phyloP scores from a whole-genome alignment of 1,284 basidiomycete genomes.

The Dichomitus squalens region DNA sequence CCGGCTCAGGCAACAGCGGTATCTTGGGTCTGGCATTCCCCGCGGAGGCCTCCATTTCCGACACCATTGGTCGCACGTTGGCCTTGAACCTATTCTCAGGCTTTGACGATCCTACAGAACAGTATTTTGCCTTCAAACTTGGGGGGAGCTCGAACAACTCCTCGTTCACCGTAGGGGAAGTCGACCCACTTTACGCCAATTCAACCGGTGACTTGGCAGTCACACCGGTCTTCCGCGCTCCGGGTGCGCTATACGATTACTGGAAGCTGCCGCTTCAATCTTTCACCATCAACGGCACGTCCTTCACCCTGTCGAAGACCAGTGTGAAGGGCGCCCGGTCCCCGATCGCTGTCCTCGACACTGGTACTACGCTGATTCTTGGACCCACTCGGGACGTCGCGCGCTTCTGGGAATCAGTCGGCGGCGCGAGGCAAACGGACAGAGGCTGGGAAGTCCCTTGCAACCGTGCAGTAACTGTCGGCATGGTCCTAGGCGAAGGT shows the following conservation, averaged over 20 bases:
- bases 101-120: constrained; percentile 40
- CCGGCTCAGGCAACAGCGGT: constrained; percentile 53
- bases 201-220: constrained; percentile 39
- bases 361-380: constrained; percentile 59
- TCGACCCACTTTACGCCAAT: constrained; percentile 45
- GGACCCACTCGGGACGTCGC: constrained; percentile 54
- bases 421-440: constrained; percentile 43
- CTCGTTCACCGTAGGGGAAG: constrained; percentile 53
- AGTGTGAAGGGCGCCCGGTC: constrained; percentile 44
- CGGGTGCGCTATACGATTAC: constrained; percentile 47
- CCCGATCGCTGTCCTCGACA: constrained; percentile 58
- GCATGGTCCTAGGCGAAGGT: constrained; percentile 49
- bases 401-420: constrained; percentile 50
- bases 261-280: constrained; percentile 57
- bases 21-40: constrained; percentile 59
- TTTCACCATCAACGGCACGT: constrained; percentile 46
- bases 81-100: constrained; percentile 52
- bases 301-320: constrained; percentile 47
- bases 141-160: constrained; percentile 42
- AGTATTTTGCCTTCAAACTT: constrained; percentile 56
- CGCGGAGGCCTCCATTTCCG: constrained; percentile 47
- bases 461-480: constrained; percentile 47
- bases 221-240: constrained; percentile 45
- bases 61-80: constrained; percentile 45
- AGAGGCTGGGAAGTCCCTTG: constrained; percentile 56